phyloP scores from a whole-genome alignment of 2,329 filamentous ascomycete species.

The Beauveria medogensis region DNA sequence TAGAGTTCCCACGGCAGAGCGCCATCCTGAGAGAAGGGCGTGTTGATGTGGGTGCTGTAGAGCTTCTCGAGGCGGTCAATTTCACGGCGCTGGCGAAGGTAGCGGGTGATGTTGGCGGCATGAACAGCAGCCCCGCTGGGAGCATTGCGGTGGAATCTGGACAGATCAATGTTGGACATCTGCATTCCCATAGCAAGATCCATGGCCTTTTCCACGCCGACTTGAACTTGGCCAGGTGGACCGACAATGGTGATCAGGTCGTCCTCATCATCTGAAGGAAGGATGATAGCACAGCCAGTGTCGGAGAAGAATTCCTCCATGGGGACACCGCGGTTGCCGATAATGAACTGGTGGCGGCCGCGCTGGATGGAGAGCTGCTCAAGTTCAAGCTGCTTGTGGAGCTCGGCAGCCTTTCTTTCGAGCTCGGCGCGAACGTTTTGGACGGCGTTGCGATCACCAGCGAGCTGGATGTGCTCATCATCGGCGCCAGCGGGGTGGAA shows the following conservation, averaged over 20 bases:
- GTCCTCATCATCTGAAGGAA: constrained; percentile 70
- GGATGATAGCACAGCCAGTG: constrained; percentile 81
- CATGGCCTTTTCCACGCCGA: constrained; percentile 75
- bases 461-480: constrained; percentile 74
- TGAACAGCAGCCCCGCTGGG: constrained; percentile 67
- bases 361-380: constrained; percentile 76
- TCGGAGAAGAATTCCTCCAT: constrained; percentile 81
- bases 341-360: constrained; percentile 89
- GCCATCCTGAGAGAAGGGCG: constrained; percentile 61
- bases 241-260: constrained; percentile 82
- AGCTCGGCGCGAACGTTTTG: constrained; percentile 73
- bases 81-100: constrained; percentile 73
- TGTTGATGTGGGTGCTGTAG: constrained; percentile 81
- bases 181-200: constrained; percentile 84
- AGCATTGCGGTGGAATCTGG: constrained; percentile 67
- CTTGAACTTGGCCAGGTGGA: constrained; percentile 62
- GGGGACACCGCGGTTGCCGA: constrained; percentile 72
- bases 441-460: constrained; percentile 76
- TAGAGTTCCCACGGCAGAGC: constrained; percentile 82
- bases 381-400: constrained; percentile 67
- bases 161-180: constrained; percentile 74
- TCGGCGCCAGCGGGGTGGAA: constrained; percentile 61
- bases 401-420: constrained; percentile 67
- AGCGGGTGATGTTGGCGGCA: constrained; percentile 78
- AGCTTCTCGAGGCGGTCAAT: constrained; percentile 73